Base-by-base conservation (phyloP, 441 rosid species). In the Arabidopsis hybrid region DNA sequence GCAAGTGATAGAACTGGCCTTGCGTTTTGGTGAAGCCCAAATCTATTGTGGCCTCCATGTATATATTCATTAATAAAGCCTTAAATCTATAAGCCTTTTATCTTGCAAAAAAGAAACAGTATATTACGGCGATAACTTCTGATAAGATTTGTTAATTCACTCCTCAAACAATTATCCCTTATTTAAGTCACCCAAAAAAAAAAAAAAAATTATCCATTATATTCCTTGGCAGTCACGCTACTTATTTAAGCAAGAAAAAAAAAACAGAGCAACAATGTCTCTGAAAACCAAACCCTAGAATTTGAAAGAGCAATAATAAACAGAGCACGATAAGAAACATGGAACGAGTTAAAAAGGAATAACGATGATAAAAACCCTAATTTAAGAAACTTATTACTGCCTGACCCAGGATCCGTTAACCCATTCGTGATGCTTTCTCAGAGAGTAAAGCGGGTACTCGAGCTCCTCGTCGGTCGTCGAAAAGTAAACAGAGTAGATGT, bases 351-450 rank as follows among this genome's bases (percentile, higher is more conserved):
- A 9, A 3, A 29, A 39, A 21, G 52, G 10, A 26, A 40, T 26
- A 52, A 7, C 21, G 21, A 47, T 47, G 21, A 47, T 47, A 14
- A 12, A 31, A 67, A 8, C 64, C 64, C 64, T 68, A 56, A 68
- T 43, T 36, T 7, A 72, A 53, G 16, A 58, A 52, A 38, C 5
- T 29, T 16, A 16, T 4, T 7, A 10, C 40, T 62, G 64, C 64
- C 76, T 56, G 64, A 69, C 73, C 75, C 83, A 82, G 0, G 13
- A 4, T 4, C 69, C 77, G 1, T 72, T 21, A 9, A 46, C 71
- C 68, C 73, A 79, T 5, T 82, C 81, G 26, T 60, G 67, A 63
- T 82, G 81, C 14, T 55, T 35, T 64, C 81, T 70, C 4, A 77
- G 11, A 29, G n/a, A 6, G 1, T 6, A 1, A 32, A 31, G 45